Base-by-base conservation (phyloP, 805 yeast species). In the Monosporozyma unispora region DNA sequence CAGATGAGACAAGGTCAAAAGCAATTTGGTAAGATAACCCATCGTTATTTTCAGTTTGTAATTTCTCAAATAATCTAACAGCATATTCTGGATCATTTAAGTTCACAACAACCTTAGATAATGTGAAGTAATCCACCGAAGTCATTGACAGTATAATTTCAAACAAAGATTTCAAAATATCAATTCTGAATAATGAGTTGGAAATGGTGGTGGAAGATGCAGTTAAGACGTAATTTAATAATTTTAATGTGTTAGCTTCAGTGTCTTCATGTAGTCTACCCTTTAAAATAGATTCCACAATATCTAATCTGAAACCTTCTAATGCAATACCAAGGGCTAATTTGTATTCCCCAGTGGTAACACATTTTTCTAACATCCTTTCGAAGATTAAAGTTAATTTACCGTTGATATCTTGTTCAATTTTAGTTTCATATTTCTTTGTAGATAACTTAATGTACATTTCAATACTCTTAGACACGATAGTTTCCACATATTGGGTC, bases 381-480 rank as follows among this genome's bases (percentile, higher is more conserved):
- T 89, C 96, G 57, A 90, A 91, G 46, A 93, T 81, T 7, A 70
- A 68, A 18, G 76, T 71, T 56, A 93, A 77, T 57, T 80, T 82
- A 3, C 77, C 66, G 58, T 87, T 89, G 47, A 81, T 78, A 12
- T 50, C 58, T 11, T 61, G 54, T 3, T 60, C 52, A 6, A 54
- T 60, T 33, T 29, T 27, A 23, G 19, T 14, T 21, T 58, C 54
- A 55, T 69, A 73, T 37, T 64, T 68, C 16, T 68, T 63, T 59
- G 81, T 85, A 1, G 95, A 78, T 53, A 77, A 73, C 40, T 72
- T 68, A 54, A 85, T 85, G 67, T 93, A 93, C 55, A 79, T 79
- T 61, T 85, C 88, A 66, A 93, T 86, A 67, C 97, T 88, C 65
- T 90, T 87, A 23, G 96, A 86, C 25, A 93, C 93, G 59, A 93